Evolutionary conservation across 1,284 basidiomycete genomes (phyloP).

Genomic region (Pseudozyma tsukubaensis): DNA sequence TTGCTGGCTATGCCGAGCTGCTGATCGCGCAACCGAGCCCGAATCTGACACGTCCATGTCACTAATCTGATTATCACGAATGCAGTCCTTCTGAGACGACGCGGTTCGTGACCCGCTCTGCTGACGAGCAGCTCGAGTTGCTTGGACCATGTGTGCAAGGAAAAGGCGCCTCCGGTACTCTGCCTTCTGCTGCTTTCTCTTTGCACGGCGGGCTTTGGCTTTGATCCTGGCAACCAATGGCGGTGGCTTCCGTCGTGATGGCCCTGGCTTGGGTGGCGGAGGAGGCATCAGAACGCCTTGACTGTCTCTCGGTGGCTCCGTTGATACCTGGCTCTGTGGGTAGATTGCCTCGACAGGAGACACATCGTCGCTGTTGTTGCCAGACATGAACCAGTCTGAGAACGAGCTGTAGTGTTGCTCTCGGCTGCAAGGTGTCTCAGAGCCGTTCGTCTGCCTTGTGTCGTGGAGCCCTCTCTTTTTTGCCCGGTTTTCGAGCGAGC

Average conservation of each 20-base stretch:
- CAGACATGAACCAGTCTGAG: conserved; percentile 5
- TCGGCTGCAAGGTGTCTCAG: too few relatives aligned
- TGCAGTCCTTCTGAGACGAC: neutral
- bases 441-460: too few relatives aligned
- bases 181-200: conserved; percentile 37
- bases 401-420: neutral
- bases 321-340: neutral
- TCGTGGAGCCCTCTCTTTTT: neutral
- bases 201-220: conserved; percentile 36
- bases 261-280: conserved; percentile 21
- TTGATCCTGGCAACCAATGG: conserved; percentile 22
- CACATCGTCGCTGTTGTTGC: neutral
- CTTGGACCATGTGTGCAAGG: conserved; percentile 27
- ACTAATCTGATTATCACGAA: neutral
- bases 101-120: neutral
- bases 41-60: neutral
- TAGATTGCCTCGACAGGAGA: neutral
- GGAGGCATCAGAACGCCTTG: conserved; percentile 25
- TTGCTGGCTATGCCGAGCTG: conserved; percentile 2
- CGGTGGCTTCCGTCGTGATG: conserved; percentile 26
- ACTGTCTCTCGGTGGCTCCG: conserved; percentile 1
- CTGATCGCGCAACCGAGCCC: too few relatives aligned
- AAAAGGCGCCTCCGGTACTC: conserved; percentile 36
- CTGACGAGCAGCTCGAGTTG: conserved; percentile 17
- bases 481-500: too few relatives aligned